These are phyloP conservation scores for Chlamydomonas eustigma DNA, from an alignment of 139 green algal genomes.

Conservation along the genomic window DNA sequence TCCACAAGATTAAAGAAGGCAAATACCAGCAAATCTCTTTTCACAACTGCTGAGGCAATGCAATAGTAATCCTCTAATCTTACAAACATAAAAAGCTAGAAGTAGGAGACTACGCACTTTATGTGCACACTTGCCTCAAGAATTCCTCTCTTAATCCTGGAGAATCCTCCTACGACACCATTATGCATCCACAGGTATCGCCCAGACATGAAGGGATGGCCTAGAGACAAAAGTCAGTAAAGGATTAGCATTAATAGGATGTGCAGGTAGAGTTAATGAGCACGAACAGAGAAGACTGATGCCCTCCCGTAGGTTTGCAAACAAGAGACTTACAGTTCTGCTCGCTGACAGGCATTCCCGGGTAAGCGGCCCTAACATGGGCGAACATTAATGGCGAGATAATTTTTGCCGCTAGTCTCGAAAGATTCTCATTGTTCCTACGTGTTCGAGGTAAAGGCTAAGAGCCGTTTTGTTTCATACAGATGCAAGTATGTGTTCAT, in stretches of 20 bases:
- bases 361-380: constrained; percentile 90
- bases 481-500: too few relatives aligned
- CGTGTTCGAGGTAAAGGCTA: too few relatives aligned
- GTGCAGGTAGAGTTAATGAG: not conserved
- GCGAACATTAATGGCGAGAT: constrained; percentile 85
- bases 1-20: not conserved
- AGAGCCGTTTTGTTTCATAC: too few relatives aligned
- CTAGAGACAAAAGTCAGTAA: constrained; percentile 41
- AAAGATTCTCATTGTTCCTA: constrained; percentile 97
- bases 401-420: constrained; percentile 86
- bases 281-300: too few relatives aligned
- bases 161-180: constrained; percentile 85
- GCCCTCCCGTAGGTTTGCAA: not conserved
- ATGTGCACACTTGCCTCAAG: not conserved
- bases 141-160: constrained; percentile 15
- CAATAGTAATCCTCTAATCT: too few relatives aligned
- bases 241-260: not conserved
- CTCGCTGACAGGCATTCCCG: constrained; percentile 87
- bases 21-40: not conserved
- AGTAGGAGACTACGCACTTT: too few relatives aligned
- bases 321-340: constrained; percentile 32
- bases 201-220: constrained; percentile 84
- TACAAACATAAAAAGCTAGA: too few relatives aligned
- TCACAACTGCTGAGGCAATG: not conserved
- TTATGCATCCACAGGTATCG: constrained; percentile 98